A percentile compares a stretch with the other conserved stretches of the same genome.
Conservation (phyloP, 106 monocot species). For the Narthecium ossifragum region DNA sequence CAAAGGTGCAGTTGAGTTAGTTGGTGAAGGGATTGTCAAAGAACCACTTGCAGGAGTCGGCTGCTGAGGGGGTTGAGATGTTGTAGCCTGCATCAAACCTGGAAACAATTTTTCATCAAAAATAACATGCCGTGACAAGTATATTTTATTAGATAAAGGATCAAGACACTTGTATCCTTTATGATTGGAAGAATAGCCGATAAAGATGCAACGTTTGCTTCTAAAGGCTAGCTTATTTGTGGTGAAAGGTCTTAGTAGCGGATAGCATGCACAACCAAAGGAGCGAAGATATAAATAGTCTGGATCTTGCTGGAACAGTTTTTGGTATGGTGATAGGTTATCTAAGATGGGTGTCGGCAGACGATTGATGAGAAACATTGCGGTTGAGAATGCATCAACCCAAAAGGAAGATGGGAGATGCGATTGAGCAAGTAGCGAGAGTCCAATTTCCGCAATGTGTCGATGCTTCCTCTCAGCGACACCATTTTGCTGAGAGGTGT, state of each 20-base stretch:
- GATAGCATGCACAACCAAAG: not conserved
- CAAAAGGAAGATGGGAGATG: not conserved
- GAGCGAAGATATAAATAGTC: not conserved
- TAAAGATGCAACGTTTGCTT: not conserved
- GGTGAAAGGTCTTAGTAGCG: not conserved
- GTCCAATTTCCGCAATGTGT: not conserved
- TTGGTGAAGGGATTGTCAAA: no score
- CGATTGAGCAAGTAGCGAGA: not conserved
- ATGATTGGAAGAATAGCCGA: no score
- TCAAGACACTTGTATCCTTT: no score
- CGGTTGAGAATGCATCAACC: not conserved
- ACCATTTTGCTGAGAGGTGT: no score
- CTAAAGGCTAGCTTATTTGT: not conserved
- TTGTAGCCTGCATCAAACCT: no score
- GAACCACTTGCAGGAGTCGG: no score
- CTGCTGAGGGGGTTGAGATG: no score
- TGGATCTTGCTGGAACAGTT: not conserved
- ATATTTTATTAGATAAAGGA: no score
- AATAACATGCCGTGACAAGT: no score
- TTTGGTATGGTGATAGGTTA: not conserved
- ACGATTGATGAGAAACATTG: not conserved
- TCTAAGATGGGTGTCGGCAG: not conserved
- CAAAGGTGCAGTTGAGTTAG: no score
- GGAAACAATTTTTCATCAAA: no score
- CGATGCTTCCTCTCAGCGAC: not conserved